Evolutionary conservation across 495 filamentous ascomycete species (phyloP).

Genomic region (Copromyces sp.): DNA sequence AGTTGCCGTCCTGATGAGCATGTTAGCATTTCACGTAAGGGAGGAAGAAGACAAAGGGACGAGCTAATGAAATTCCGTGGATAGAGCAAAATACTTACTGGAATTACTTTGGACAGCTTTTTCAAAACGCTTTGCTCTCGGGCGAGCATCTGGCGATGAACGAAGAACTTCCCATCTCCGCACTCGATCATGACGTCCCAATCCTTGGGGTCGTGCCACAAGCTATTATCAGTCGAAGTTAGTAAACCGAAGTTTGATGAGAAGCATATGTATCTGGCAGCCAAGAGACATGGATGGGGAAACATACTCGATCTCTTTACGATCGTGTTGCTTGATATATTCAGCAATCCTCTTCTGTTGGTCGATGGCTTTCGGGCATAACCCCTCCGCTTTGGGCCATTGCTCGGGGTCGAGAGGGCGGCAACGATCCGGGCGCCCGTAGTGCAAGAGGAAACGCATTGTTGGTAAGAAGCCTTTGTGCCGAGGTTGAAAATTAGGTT

Average conservation of each 20-base stretch:
- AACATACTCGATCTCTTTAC: neutral
- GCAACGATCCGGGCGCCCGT: neutral
- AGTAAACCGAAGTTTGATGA: neutral
- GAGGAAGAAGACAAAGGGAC: neutral
- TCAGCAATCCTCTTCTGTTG: neutral
- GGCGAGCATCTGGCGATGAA: neutral
- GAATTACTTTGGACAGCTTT: neutral
- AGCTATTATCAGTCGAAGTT: neutral
- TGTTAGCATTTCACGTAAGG: neutral
- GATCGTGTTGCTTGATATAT: neutral
- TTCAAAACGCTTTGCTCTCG: neutral
- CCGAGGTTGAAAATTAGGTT: neutral
- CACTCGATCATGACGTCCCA: constrained; percentile 15
- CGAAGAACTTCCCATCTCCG: constrained; percentile 2
- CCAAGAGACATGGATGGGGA: neutral
- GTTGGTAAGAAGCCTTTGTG: neutral
- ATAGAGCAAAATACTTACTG: neutral
- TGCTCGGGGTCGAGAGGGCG: neutral
- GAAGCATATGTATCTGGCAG: neutral
- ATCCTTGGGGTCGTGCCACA: neutral
- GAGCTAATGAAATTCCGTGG: neutral
- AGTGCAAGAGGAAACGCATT: neutral
- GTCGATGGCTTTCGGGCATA: neutral
- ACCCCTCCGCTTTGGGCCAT: neutral
- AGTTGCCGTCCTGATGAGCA: neutral